Base-by-base conservation (phyloP, 108 stramenopile species). In the Fragilaria crotonensis region DNA sequence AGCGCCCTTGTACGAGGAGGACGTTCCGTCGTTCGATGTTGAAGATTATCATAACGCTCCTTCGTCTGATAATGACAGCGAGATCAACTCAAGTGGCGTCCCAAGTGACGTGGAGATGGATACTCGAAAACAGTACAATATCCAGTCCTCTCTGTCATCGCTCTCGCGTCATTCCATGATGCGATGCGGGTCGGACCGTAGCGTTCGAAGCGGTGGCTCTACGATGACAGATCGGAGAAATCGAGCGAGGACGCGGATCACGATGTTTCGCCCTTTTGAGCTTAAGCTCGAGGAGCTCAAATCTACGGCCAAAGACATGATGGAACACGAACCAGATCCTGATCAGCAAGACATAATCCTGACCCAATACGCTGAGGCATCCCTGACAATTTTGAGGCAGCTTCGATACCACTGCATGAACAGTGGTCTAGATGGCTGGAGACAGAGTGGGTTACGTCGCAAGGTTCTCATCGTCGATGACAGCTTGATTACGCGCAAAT, bases 391-490 rank as follows among this genome's bases (percentile, higher is more conserved):
- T 57, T 64, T 94, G 23, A 65, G 89, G 30, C 93, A 94, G 51
- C 76, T 94, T 4, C 73, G 93, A n/a, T 94, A 89, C 61, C 89
- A 94, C 57, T 94, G 93, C 53, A 94, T 94, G 93, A 86, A 90
- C 48, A 85, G 77, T 53, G 88, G 86, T 9, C 72, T 94, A 25
- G 93, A 90, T 61, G 93, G 93, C 0, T 94, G 93, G 93, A 59
- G 93, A 59, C 89, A 94, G 54, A 84, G 87, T 17, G 83, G 85
- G 17, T 60, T 85, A 32, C 78, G 84, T 44, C 60, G 93, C 28
- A 94, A 94, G 66, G 77, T 90, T 22, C 70, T 94, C 19, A 86
- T 94, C 48, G 85, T 94, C 25, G 93, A 94, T 71, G 93, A 94
- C 57, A 87, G 85, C 36, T 59, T 76, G 9, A 80, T 88, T 2